Base-by-base conservation (phyloP, 2,329 filamentous ascomycete species). In the Thermothelomyces thermophilus region DNA sequence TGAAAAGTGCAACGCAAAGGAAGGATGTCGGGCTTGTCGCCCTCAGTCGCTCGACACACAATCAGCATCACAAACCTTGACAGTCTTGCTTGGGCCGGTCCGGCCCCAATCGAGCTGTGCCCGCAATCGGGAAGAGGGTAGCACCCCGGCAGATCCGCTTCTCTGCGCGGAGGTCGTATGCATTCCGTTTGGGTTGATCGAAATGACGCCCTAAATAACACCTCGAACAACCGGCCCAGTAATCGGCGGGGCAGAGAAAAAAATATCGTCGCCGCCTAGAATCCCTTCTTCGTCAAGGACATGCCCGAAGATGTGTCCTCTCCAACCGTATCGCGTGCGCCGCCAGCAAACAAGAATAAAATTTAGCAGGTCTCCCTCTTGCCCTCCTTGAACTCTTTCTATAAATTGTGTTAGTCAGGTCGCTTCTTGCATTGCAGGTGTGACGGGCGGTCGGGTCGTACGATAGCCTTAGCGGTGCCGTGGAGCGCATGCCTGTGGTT, bases 401-500 rank as follows among this genome's bases (percentile, higher is more conserved):
- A 72, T 72, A 64, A 46, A 37, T 11, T 57, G 64, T 70, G 66
- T 66, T 55, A 64, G 61, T 52, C 9, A 39, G 14, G 31, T 44
- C 46, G 33, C 14, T n/a, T 6, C 14, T 14, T 35, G 33, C 13
- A 16, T 16, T 5, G 13, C 13, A 11, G 33, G 16, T 31, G 2
- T 35, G n/a, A n/a, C 16, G 34, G 10, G 53, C 16, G 42, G 33
- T 28, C 22, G 48, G 50, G 50, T 79, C 87, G 68, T 84, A 97
- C 91, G 80, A 98, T 78, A 72, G 93, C 93, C 80, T 88, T 94
- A 82, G 88, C 90, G 72, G 90, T 98, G 74, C 93, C 93, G 82
- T 97, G 93, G 61, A 97, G 90, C 75, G 93, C 93, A 83, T 98
- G 91, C 81, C 90, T 89, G 82, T 98, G 93, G 83, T 98, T 98